These are phyloP conservation scores for Rhodotorula kratochvilovae DNA, from an alignment of 768 basidiomycete genomes.

Conservation along the genomic window DNA sequence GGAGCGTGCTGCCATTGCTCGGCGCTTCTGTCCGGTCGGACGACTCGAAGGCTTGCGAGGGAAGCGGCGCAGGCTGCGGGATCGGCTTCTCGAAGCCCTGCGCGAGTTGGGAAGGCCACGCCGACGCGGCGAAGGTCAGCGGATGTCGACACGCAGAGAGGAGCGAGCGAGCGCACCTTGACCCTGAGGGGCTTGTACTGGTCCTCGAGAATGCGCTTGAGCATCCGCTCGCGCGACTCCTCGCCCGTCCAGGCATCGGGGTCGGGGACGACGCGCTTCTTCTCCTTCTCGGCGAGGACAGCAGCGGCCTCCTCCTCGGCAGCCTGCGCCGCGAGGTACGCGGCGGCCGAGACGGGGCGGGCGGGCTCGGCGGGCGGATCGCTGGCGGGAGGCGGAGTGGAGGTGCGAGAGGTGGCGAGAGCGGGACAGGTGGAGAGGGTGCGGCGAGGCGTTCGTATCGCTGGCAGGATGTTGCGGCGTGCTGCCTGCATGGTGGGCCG, in stretches of 20 bases:
- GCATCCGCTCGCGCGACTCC: conserved; percentile 63
- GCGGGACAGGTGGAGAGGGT: neutral
- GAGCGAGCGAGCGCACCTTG: conserved; percentile 55
- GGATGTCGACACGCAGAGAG: neutral
- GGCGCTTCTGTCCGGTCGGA: neutral
- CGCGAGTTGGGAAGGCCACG: neutral
- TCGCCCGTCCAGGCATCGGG: conserved; percentile 71
- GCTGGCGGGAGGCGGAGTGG: neutral
- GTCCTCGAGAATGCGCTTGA: conserved; percentile 79
- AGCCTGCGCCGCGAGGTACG: conserved; percentile 57
- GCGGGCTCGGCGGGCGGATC: neutral
- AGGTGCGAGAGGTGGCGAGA: conserved; percentile 1
- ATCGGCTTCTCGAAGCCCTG: conserved; percentile 21
- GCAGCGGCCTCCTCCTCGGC: conserved; percentile 26
- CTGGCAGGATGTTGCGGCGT: no score
- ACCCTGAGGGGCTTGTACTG: conserved; percentile 78
- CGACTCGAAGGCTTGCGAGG: conserved; percentile 3
- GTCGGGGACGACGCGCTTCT: conserved; percentile 43
- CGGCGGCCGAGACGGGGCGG: neutral
- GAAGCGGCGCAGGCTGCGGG: conserved; percentile 20
- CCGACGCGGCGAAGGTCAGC: no score
- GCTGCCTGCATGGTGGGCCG: neutral
- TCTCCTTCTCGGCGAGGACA: conserved; percentile 1
- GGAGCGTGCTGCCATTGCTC: neutral
- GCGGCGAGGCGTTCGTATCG: neutral